Percentiles rank a stretch among this genome's conserved stretches.
phyloP scores from a whole-genome alignment of 2,329 filamentous ascomycete species.

The Ophiostoma tasmaniense region DNA sequence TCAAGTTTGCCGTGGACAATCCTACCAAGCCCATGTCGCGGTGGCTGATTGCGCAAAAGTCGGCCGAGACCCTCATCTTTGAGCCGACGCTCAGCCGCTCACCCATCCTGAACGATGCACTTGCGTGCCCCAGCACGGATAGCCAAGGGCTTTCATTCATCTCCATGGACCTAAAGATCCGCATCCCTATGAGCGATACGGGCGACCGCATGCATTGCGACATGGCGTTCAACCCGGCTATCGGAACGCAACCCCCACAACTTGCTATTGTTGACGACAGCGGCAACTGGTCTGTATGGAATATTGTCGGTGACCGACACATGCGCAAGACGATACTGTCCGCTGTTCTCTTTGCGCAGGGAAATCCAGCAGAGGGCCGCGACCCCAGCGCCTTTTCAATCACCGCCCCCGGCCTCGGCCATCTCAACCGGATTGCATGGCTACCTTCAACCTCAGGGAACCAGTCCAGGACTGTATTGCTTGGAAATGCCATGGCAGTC shows the following conservation, averaged over 20 bases:
- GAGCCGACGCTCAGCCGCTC: slow-evolving; percentile 41
- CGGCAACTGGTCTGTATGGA: slow-evolving; percentile 62
- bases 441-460: slow-evolving; percentile 6
- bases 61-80: slow-evolving; percentile 43
- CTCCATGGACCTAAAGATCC: slow-evolving; percentile 45
- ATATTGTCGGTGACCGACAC: slow-evolving; percentile 37
- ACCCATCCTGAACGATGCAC: slow-evolving; percentile 23
- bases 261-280: slow-evolving; percentile 57
- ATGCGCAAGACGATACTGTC: slow-evolving; percentile 28
- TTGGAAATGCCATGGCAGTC: slow-evolving; percentile 26
- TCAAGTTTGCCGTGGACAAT: slow-evolving; percentile 41
- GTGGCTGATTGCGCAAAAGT: slow-evolving; percentile 48
- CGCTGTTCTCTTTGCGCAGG: slow-evolving; percentile 26
- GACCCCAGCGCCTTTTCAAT: neutral
- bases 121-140: slow-evolving; percentile 21
- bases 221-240: slow-evolving; percentile 53
- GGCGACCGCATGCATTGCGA: slow-evolving; percentile 52
- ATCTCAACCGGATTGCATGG: slow-evolving; percentile 17
- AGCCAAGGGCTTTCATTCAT: slow-evolving; percentile 37
- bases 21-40: slow-evolving; percentile 26
- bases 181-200: slow-evolving; percentile 43
- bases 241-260: slow-evolving; percentile 44
- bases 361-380: slow-evolving; percentile 31
- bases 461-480: slow-evolving; percentile 21
- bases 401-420: slow-evolving; percentile 7